Base-by-base conservation (phyloP, 1,284 basidiomycete genomes). In the Singerocomus inundabilis region DNA sequence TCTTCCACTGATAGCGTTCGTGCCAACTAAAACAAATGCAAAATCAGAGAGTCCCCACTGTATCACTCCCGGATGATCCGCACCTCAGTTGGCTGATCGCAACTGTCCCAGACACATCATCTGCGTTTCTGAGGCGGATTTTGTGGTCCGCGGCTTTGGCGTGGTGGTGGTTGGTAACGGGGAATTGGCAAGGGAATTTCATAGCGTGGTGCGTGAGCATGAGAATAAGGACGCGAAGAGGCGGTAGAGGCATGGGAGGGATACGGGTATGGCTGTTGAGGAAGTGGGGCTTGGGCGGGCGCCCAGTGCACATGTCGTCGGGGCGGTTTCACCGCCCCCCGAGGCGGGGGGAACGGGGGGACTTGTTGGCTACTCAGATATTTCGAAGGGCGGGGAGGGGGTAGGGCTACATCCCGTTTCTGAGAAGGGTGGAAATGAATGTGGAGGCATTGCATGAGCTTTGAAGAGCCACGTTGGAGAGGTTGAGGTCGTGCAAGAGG, bases 11-110 rank as follows among this genome's bases (percentile, higher is more conserved):
- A 64, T 67, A 51, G 50, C 53, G 44, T 59, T 61, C 52, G 39
- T n/a, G 15, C 26, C 15, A 24, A 16, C 62, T 63, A 32, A 24
- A 52, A 8, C 18, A 64, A 52, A 59, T 48, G 44, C 51, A 57
- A 49, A 42, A 63, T 65, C 61, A 63, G 53, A 54, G 6, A n/a
- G 21, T 3, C 48, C 44, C 43, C 42, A 57, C 51, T 48, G 40
- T 47, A 61, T 67, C 56, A 60, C 12, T 25, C 33, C 53, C 53
- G 45, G 31, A 44, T 66, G 61, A 67, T 67, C 63, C 63, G 61
- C 48, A 63, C 61, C 64, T 52, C 42, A 16, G 21, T 21, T 21
- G 21, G 29, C 38, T 52, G 60, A 59, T 65, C 46, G 43, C 32
- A 51, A 32, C 32, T 26, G 35, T 39, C 25, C n/a, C 5, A 28